Base-by-base conservation (phyloP, 148 eudicot species). In the Hydrangea macrophylla region DNA sequence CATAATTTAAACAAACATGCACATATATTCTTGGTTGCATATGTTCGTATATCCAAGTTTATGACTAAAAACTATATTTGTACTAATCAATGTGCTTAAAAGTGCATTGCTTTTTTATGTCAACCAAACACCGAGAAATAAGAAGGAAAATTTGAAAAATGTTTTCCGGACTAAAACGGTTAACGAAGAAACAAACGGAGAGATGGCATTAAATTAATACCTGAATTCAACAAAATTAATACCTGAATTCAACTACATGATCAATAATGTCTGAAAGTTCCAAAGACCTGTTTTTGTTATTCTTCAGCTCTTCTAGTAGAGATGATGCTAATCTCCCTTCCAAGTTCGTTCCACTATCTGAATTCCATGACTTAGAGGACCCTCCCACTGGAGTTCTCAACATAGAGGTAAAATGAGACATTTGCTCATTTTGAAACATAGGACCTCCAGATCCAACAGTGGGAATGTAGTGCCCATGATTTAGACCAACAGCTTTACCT, bases 231-330 rank as follows among this genome's bases (percentile, higher is more conserved):
- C 28, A 10, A 28, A 10, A 57, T 22, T 28, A 60, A 10, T 68
- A 85, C 92, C 92, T 80, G 72, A 87, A 85, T 58, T 85, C 87
- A 76, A 82, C 71, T 35, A 85, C 83, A 68, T 87, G 83, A 55
- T 69, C 75, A 55, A 85, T 77, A 73, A 82, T 60, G 58, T 82
- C 89, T 0, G 79, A 70, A 55, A 87, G 85, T 62, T 87, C 89
- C 55, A 82, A 72, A 57, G 80, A 61, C 56, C 31, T 82, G 59
- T 73, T 58, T 69, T 80, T 77, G 39, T 75, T 87, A 76, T 75
- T 85, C 79, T 85, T 87, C 60, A 82, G 70, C 74, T 74, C 76
- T 28, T 85, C 92, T 55, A 87, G 67, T 61, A 78, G 53, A 35
- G 86, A 67, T 57, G 76, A 57, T 9, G 62, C 70, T 75, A 72